These are phyloP conservation scores for Flagelloscypha sp. DNA, from an alignment of 768 basidiomycete genomes.

Conservation along the genomic window DNA sequence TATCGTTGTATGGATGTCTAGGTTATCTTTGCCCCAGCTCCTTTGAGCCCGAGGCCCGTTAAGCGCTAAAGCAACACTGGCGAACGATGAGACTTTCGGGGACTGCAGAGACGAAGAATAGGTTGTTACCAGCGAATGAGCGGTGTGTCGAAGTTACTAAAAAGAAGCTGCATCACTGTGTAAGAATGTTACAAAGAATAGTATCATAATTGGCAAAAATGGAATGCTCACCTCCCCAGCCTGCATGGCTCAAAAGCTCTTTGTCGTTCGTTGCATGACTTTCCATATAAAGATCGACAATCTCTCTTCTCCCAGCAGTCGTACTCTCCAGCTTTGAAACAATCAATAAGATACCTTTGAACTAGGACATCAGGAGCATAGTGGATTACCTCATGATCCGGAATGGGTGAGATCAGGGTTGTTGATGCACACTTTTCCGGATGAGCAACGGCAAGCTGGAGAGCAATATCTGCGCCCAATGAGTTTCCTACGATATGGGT, in stretches of 20 bases:
- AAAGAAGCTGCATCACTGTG: too few species aligned
- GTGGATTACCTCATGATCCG: slow-evolving; percentile 22
- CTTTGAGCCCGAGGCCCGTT: slow-evolving; percentile 15
- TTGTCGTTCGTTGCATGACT: slow-evolving; percentile 15
- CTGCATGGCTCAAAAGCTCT: slow-evolving; percentile 17
- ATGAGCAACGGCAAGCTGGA: slow-evolving; percentile 24
- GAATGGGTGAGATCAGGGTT: slow-evolving; percentile 28
- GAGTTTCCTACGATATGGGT: slow-evolving; percentile 34
- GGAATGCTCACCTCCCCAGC: slow-evolving; percentile 20
- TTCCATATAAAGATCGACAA: slow-evolving; percentile 12
- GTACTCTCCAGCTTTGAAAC: slow-evolving; percentile 21
- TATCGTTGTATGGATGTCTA: slow-evolving; percentile 22
- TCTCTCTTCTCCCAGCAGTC: slow-evolving; percentile 23
- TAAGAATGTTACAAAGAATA: background rate
- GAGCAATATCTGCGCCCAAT: slow-evolving; percentile 25
- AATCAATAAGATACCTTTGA: background rate
- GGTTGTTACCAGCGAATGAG: too few species aligned
- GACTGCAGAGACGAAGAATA: too few species aligned
- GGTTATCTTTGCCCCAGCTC: slow-evolving; percentile 19
- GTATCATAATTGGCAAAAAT: slow-evolving; percentile 8
- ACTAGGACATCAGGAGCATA: background rate
- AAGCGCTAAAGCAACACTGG: slow-evolving; percentile 1
- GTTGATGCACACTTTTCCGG: slow-evolving; percentile 26
- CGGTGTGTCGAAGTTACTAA: too few species aligned
- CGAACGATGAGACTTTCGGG: background rate